Base-by-base conservation (phyloP, 768 basidiomycete species). In the Lyophyllum semitale region DNA sequence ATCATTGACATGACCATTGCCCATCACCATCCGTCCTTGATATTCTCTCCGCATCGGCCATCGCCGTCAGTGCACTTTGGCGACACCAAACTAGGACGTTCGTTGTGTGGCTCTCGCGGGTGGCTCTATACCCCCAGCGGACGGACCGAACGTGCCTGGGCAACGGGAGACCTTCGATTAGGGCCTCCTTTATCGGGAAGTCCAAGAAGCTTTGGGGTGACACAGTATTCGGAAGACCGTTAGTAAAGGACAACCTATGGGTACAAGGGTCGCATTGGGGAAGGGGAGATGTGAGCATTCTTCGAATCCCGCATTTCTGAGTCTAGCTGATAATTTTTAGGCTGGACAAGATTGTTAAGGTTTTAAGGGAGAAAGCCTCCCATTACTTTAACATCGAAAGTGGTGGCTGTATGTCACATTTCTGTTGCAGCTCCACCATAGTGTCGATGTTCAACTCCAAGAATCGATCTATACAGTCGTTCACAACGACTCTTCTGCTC, bases 121-220 rank as follows among this genome's bases (percentile, higher is more conserved):
- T 20, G 93, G 93, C 1, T 76, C 85, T 1, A 85, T 84, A 1
- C 93, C 92, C 6, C 87, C 93, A 17, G 84, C 84, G 2, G 93
- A 95, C 67, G 89, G 88, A 1, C 81, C 75, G 0, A 73, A 94
- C 42, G 70, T 88, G 7, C 68, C 77, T 3, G 75, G 77, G 4
- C 57, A 68, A 0, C 69, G 72, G 29, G 73, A 76, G 1, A 68
- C 73, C 0, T 92, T 95, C 59, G 91, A 94, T 61, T 93, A 95
- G 66, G 89, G 89, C n/a, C 57, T 91, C 89, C 2, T 73, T 95
- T 47, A 95, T 93, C 0, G 93, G 93, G 3, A 93, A 95, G 68
- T 84, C 85, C 27, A 71, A 65, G 58, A 95, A 95, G 66, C 56
- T 54, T 2, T 38, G 64, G 1, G 87, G 87, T 15, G 91, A 93